phyloP scores from a whole-genome alignment of 2,329 filamentous ascomycete species.

The Cytospora piceae region DNA sequence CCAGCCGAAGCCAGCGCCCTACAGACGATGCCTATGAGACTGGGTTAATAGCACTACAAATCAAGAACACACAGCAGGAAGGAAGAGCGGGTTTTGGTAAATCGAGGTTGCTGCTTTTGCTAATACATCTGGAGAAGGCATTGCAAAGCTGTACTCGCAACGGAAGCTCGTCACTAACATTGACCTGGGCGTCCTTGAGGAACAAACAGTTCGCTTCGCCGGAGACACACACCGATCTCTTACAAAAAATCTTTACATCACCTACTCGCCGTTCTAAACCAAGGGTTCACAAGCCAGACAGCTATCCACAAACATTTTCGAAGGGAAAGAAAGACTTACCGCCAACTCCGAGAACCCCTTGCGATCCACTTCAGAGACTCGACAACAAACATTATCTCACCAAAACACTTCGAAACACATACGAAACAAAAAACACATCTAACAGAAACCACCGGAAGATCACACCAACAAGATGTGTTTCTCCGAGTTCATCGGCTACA shows the following conservation, averaged over 20 bases:
- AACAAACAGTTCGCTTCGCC: background rate
- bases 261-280: background rate
- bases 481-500: conserved; percentile 50
- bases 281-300: background rate
- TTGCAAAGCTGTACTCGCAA: background rate
- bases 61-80: background rate
- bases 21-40: background rate
- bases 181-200: background rate
- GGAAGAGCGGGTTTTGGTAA: background rate
- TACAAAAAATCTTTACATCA: background rate
- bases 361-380: background rate
- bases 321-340: background rate
- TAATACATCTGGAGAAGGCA: background rate
- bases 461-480: conserved; percentile 48
- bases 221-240: background rate
- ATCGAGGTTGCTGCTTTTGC: background rate
- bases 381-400: background rate
- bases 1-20: background rate
- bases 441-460: background rate
- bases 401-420: background rate
- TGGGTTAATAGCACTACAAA: background rate
- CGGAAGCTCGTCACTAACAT: background rate
- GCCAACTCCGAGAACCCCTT: background rate
- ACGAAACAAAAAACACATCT: background rate
- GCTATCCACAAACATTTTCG: background rate